Evolutionary conservation across 495 filamentous ascomycete genomes (phyloP).

Genomic region (Lasiosphaeris hirsuta): DNA sequence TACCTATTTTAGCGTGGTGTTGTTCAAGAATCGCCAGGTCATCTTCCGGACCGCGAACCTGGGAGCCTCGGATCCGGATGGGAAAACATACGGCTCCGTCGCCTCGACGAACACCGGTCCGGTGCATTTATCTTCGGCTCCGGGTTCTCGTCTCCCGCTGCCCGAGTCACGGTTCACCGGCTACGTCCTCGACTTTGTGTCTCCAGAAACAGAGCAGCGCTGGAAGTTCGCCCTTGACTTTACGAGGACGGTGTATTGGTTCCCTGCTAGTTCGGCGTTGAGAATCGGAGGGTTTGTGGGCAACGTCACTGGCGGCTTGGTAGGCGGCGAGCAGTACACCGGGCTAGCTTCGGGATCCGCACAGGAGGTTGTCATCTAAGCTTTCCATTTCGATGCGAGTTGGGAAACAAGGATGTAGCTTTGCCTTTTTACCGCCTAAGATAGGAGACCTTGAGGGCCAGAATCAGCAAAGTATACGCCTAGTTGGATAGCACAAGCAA

Average conservation of each 20-base stretch:
- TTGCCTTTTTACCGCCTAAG: too few relatives aligned
- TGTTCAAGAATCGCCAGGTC: conserved; percentile 2
- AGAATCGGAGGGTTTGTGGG: conserved; percentile 1
- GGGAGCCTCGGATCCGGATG: neutral
- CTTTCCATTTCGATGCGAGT: too few relatives aligned
- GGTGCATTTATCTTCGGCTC: neutral
- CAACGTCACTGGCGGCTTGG: conserved; percentile 2
- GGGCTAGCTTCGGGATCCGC: neutral
- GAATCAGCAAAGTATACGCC: too few relatives aligned
- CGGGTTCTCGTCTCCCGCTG: neutral
- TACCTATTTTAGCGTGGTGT: conserved; percentile 4
- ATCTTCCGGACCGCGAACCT: conserved; percentile 7
- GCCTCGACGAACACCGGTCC: neutral
- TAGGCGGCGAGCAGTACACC: neutral
- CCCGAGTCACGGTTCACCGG: conserved; percentile 1
- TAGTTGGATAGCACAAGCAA: too few relatives aligned
- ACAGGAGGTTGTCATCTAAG: neutral
- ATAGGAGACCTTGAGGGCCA: too few relatives aligned
- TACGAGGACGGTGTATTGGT: conserved; percentile 5
- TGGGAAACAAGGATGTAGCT: too few relatives aligned
- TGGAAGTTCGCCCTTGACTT: conserved; percentile 7
- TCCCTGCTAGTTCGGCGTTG: neutral
- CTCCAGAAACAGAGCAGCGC: neutral
- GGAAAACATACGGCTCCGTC: neutral
- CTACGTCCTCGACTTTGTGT: conserved; percentile 2